Conservation (phyloP, 371 early-diverging fungal species). For the Rhizopus stolonifer region DNA sequence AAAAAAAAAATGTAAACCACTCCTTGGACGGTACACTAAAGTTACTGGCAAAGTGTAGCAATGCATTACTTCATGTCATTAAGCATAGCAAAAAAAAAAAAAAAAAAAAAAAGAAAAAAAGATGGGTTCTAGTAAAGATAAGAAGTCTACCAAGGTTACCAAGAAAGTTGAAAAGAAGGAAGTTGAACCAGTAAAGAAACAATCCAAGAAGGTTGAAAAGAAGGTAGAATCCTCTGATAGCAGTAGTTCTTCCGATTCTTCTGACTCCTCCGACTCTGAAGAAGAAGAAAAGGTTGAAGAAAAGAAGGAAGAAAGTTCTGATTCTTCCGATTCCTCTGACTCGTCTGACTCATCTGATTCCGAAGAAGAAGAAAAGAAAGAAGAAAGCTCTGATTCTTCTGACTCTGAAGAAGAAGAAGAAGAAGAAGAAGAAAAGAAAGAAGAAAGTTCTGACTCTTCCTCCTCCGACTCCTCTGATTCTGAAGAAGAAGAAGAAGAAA, state of each 20-base stretch:
- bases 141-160: neutral
- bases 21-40: conserved; percentile 15
- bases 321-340: too few relatives aligned
- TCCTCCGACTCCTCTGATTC: conserved; percentile 2
- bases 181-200: neutral
- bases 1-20: conserved; percentile 10
- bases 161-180: neutral
- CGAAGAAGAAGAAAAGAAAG: neutral
- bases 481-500: conserved; percentile 5
- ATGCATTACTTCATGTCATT: neutral
- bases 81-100: neutral
- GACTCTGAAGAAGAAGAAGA: neutral
- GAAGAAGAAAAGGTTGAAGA: neutral
- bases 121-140: neutral
- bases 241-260: neutral
- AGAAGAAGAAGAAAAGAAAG: neutral
- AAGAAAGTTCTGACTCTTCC: neutral
- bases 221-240: neutral
- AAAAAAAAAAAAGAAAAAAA: too few relatives aligned
- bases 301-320: neutral
- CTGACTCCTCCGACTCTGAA: neutral
- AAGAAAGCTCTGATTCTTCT: neutral
- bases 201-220: neutral
- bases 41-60: conserved; percentile 12
- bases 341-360: too few relatives aligned